Evolutionary conservation across 2,329 filamentous ascomycete species (phyloP), one percentile per base, ranked within the genome.

Genomic region (Cylindrodendrum hubeiense): DNA sequence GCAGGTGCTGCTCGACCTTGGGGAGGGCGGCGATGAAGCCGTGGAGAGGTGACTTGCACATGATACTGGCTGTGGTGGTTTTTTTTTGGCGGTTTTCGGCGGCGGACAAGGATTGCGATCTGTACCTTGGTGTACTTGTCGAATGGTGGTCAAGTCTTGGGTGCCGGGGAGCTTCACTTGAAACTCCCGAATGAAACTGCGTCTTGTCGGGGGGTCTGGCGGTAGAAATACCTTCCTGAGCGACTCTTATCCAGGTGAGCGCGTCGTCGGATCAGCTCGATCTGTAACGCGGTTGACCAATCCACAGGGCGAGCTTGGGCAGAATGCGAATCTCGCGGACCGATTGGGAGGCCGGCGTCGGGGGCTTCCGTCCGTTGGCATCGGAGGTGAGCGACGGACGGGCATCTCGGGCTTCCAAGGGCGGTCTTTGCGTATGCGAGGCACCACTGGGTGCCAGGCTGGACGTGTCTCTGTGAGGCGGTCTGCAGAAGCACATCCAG

Each of bases 1-100:
- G 93, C 58, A 95, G 87, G 79, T 95, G 93, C 75, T 94, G 92
- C 78, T 95, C 93, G 80, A 90, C 93, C 83, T 95, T 95, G 68
- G 92, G 92, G 30, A 95, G 86, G 33, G 85, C 85, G 55, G 81
- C 79, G 39, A 94, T 84, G 76, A 93, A 89, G 44, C 82, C 77
- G 79, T 90, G 88, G 49, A 78, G 68, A 13, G 63, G 59, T 13
- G 76, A 75, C 72, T 86, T 81, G 78, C 88, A 90, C 87, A 90
- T 91, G 10, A 37, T 39, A 17, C 37, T 17, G 37, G 15, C 37
- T n/a, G 37, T 19, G 15, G 37, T 59, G 53, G 6, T 24, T 52
- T 21, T 44, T 26, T 26, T 47, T n/a, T n/a, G n/a, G n/a, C n/a
- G n/a, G n/a, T n/a, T n/a, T n/a, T n/a, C n/a, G n/a, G n/a, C n/a